Evolutionary conservation across 495 filamentous ascomycete species (phyloP).

Genomic region (Penicillium crystallinum): DNA sequence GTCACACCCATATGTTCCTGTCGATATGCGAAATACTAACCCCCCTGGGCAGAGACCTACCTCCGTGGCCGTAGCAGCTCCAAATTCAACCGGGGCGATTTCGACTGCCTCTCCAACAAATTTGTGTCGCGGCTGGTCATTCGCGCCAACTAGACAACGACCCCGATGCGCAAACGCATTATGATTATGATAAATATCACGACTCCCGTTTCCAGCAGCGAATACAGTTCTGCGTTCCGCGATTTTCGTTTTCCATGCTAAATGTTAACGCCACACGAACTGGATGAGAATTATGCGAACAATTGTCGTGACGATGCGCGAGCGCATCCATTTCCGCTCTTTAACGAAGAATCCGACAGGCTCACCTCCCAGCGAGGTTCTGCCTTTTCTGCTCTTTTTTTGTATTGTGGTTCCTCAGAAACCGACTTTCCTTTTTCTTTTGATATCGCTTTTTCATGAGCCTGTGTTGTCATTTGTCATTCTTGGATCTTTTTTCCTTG

Average conservation of each 20-base stretch:
- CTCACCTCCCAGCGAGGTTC: constrained; percentile 18
- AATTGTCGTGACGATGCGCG: constrained; percentile 23
- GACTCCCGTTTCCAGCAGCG: constrained; percentile 19
- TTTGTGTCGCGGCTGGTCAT: constrained; percentile 92
- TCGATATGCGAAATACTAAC: constrained; percentile 18
- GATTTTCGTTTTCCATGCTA: constrained; percentile 11
- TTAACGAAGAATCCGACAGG: constrained; percentile 13
- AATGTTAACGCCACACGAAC: constrained; percentile 9
- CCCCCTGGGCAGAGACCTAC: constrained; percentile 51
- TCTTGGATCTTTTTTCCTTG: constrained; percentile 16
- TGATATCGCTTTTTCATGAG: constrained; percentile 12
- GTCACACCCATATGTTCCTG: not conserved
- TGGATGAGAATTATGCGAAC: constrained; percentile 21
- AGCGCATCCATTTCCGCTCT: constrained; percentile 18
- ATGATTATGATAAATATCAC: constrained; percentile 30
- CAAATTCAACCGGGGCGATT: constrained; percentile 82
- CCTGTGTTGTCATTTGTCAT: constrained; percentile 22
- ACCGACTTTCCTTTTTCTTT: constrained; percentile 9
- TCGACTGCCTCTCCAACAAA: constrained; percentile 91
- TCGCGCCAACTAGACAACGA: constrained; percentile 67
- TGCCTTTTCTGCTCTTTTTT: constrained; percentile 8
- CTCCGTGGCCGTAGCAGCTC: constrained; percentile 52
- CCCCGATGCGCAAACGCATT: constrained; percentile 39
- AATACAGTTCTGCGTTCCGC: constrained; percentile 14
- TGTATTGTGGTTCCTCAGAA: constrained; percentile 14